Conservation (phyloP, 1,284 basidiomycete genomes). For the Cryptococcus hybrid region DNA sequence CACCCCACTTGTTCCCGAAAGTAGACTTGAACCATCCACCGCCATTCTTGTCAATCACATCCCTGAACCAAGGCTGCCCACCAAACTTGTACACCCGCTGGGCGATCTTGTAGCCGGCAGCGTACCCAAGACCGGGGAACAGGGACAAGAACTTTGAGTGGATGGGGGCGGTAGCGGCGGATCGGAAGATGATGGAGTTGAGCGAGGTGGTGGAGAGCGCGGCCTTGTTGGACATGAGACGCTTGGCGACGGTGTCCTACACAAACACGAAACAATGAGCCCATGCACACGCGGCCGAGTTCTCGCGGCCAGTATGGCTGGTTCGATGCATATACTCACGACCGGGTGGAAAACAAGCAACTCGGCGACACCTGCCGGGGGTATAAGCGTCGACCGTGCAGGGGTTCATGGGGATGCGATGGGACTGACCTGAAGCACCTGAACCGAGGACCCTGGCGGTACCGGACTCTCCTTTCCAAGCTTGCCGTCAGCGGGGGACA, state of each 20-base stretch:
- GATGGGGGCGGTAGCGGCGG: slow-evolving; percentile 69
- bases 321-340: too few relatives aligned
- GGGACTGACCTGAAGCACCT: slow-evolving; percentile 73
- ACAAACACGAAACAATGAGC: too few relatives aligned
- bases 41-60: slow-evolving; percentile 76
- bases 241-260: slow-evolving; percentile 84
- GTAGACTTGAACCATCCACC: slow-evolving; percentile 72
- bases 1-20: slow-evolving; percentile 95
- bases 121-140: slow-evolving; percentile 97
- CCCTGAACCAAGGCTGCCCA: slow-evolving; percentile 97
- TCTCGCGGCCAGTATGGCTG: too few relatives aligned
- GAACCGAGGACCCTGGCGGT: slow-evolving; percentile 89
- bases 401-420: too few relatives aligned
- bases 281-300: too few relatives aligned
- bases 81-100: slow-evolving; percentile 98
- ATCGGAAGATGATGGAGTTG: slow-evolving; percentile 80
- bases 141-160: slow-evolving; percentile 79
- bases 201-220: slow-evolving; percentile 65
- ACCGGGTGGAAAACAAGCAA: slow-evolving; percentile 87
- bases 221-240: slow-evolving; percentile 94
- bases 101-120: slow-evolving; percentile 93
- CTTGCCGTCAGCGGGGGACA: slow-evolving; percentile 39
- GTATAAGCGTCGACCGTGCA: too few relatives aligned
- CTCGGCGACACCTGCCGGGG: slow-evolving; percentile 80
- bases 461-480: slow-evolving; percentile 66